Evolutionary conservation across 768 basidiomycete genomes (phyloP), one percentile per base, ranked within the genome.

Genomic region (Rhizopogon vesiculosus): DNA sequence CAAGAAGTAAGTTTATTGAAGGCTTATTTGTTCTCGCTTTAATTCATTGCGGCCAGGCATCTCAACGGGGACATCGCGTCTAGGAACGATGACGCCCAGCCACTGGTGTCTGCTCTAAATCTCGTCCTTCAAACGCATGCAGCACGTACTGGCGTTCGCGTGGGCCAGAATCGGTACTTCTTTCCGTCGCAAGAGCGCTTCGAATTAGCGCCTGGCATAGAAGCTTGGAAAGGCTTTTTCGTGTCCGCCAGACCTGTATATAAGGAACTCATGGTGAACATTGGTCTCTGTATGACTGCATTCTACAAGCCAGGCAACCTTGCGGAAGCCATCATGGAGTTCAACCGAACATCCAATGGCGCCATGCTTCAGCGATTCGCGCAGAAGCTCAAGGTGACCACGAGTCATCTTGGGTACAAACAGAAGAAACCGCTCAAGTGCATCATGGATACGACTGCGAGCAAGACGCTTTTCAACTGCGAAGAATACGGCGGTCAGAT

Each of bases 241-340:
- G 71, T 78, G 62, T 82, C 80, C 1, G 72, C 77, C 3, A 72
- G 81, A 0, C 81, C 80, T 0, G 73, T 72, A 12, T 76, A 73
- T 63, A 78, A 76, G 49, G 72, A 75, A 42, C 64, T 83, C 4
- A 74, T 80, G 73, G 77, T 83, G 50, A 83, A 83, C 59, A 69
- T 83, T 25, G 82, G 80, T 33, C 69, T 77, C 5, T 78, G 76
- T 58, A 81, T 80, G 74, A 76, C 79, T 1, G 78, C 80, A 0
- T 83, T 83, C 61, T 78, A 81, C 62, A 71, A 75, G 10, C 80
- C 80, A 0, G 83, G 86, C 0, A 88, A 85, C 57, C 74, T 92
- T 8, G 83, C 82, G 0, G 72, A 86, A 0, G 79, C 81, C 3
- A 73, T 91, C 45, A 18, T 71, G 7, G 76, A 72, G 2, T 89